Evolutionary conservation across 2,329 filamentous ascomycete species (phyloP), one percentile per base, ranked within the genome.

Genomic region (Ceratocystis variospora): DNA sequence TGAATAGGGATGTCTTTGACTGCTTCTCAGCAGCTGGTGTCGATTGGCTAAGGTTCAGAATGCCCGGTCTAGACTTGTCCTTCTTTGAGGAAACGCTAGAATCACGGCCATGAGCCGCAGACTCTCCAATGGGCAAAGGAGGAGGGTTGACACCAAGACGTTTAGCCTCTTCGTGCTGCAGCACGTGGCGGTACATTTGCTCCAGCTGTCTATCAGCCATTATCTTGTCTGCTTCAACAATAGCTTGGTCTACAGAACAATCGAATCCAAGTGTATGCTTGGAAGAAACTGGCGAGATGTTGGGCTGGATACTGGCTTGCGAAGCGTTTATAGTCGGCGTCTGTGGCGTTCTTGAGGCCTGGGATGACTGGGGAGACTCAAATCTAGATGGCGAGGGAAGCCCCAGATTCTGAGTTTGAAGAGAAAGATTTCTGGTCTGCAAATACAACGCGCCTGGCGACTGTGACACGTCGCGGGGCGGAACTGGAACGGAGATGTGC

Each of bases 151-250:
- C 72, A 41, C 84, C 84, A 61, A 79, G 79, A 70, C 80, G 78
- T 74, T 86, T 87, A 63, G 83, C 83, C 67, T 82, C 83, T 72
- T 96, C 92, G 71, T 96, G 89, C 74, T 91, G 90, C 86, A 96
- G 88, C 69, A 96, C 92, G 70, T 91, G 88, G 69, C 87, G 90
- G 76, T 96, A 97, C 74, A 97, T 85, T 71, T 89, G 85, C 75
- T 96, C 91, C 75, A 96, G 85, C 74, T 96, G 89, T 70, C 87
- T 81, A 75, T 94, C 86, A 69, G 89, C 86, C 78, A 87, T 87
- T 72, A 82, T 80, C 73, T 83, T 84, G 75, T 96, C 89, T 68
- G 83, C 82, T 68, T 87, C 83, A 28, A 96, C 82, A 17, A 96
- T 82, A 68, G 81, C 81, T 68, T 87, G 85, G 74, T 96, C 90